Evolutionary conservation across 2,329 filamentous ascomycete species (phyloP).

Genomic region (Diplodia scrobiculata): DNA sequence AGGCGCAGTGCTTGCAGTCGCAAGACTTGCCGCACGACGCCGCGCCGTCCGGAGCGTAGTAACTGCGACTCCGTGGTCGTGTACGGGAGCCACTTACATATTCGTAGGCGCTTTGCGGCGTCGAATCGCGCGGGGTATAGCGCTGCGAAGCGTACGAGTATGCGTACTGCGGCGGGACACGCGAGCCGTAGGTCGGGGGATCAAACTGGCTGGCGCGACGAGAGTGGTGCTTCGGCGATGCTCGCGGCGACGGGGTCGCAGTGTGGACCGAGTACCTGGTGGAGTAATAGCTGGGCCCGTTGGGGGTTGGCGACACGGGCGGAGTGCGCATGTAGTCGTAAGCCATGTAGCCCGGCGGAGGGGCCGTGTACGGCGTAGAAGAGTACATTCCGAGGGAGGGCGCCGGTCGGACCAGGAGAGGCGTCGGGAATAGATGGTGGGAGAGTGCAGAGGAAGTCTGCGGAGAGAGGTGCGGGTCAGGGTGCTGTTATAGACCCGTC

Average conservation of each 20-base stretch:
- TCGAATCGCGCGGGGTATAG: conserved; percentile 44
- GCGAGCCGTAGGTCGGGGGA: conserved; percentile 50
- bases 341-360: conserved; percentile 44
- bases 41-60: conserved; percentile 41
- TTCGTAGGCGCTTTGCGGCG: conserved; percentile 59
- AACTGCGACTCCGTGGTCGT: conserved; percentile 47
- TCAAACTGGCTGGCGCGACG: conserved; percentile 59
- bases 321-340: conserved; percentile 43
- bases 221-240: conserved; percentile 49
- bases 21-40: conserved; percentile 43
- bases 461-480: conserved; percentile 8
- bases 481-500: conserved; percentile 36
- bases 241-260: conserved; percentile 51
- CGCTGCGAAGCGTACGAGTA: conserved; percentile 48
- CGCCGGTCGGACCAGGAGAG: conserved; percentile 21
- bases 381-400: conserved; percentile 36
- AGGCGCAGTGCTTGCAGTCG: conserved; percentile 37
- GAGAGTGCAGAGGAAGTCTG: not conserved
- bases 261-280: conserved; percentile 55
- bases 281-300: conserved; percentile 54
- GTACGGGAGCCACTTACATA: conserved; percentile 66
- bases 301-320: conserved; percentile 52
- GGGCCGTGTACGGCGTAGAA: conserved; percentile 40
- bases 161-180: conserved; percentile 40
- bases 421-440: conserved; percentile 18